Evolutionary conservation across 306 rosid genomes (phyloP), one percentile per base, ranked within the genome.

Genomic region (Pyrus betulifolia): DNA sequence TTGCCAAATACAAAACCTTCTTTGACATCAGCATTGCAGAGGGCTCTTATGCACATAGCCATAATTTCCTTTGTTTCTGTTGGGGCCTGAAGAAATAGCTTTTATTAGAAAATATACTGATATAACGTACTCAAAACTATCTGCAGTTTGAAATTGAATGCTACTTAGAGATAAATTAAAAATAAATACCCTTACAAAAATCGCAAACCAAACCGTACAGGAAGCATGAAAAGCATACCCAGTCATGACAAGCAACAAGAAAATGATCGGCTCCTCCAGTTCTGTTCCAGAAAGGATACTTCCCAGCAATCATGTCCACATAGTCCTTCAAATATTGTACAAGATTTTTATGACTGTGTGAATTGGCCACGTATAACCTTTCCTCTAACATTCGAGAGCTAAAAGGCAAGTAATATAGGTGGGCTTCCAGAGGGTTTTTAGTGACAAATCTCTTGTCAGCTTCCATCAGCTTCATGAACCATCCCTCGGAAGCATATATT

Each of bases 401-500:
- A 84, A 95, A 95, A 49, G 99, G 97, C 78, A 95, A 87, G 92
- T 92, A 95, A 88, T 90, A 95, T 72, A 95, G 76, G 85, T 92
- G 96, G 77, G 98, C 97, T 79, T 86, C 85, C 77, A 21, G 81
- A 35, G 97, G 89, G 75, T 88, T 82, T 79, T 45, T 70, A 9
- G 97, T 89, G 45, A 88, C 89, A 70, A 92, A 92, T 54, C 78
- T 86, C 78, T 88, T 89, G 92, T 86, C 84, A 6, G 74, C 88
- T 75, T 92, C 96, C 83, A 95, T 80, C 62, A 72, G 86, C 87
- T 86, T 90, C 93, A 95, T 78, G 85, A 95, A 95, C 99, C 99
- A 95, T 72, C 98, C 99, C 85, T 95, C 99, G 3, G 99, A 92
- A 79, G 99, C 97, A 78, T 95, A 95, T 87, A 95, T 88, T 68